Evolutionary conservation across 305 asterid species (phyloP).

Genomic region (Ilex paraguariensis): DNA sequence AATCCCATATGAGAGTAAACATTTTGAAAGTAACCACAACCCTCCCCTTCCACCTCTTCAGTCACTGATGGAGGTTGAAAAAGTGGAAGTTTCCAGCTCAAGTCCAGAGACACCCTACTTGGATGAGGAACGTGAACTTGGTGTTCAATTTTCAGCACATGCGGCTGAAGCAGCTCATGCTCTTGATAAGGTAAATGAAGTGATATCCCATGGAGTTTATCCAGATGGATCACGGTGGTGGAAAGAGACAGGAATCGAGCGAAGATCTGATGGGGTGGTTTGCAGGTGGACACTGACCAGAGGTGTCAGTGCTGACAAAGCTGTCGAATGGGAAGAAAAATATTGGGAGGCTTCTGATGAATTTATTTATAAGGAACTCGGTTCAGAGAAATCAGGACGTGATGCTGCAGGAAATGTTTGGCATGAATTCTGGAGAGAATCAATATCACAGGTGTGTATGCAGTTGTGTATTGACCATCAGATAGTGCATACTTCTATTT

Average conservation of each 20-base stretch:
- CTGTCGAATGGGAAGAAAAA: constrained; percentile 88
- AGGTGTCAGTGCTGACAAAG: constrained; percentile 66
- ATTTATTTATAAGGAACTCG: constrained; percentile 90
- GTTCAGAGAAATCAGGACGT: constrained; percentile 97
- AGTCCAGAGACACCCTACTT: constrained; percentile 44
- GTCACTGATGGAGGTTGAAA: constrained; percentile 46
- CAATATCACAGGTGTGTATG: constrained; percentile 70
- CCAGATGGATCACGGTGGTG: constrained; percentile 91
- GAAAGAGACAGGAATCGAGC: constrained; percentile 83
- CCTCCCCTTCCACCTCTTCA: constrained; percentile 74
- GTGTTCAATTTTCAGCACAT: constrained; percentile 56
- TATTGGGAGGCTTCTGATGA: constrained; percentile 98
- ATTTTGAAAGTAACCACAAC: constrained; percentile 27
- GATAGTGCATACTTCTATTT: no score
- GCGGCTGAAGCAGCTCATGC: constrained; percentile 83
- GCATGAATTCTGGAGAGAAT: constrained; percentile 93
- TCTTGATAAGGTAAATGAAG: constrained; percentile 37
- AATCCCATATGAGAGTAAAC: constrained; percentile 68
- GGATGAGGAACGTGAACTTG: constrained; percentile 56
- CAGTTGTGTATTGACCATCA: not conserved
- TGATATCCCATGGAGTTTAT: constrained; percentile 38
- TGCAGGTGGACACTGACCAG: constrained; percentile 85
- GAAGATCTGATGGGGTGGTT: constrained; percentile 76
- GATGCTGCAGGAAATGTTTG: constrained; percentile 86
- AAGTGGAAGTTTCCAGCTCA: constrained; percentile 25